Base-by-base conservation (phyloP, 352 stramenopile species). In the Pythium scleroteichum region DNA sequence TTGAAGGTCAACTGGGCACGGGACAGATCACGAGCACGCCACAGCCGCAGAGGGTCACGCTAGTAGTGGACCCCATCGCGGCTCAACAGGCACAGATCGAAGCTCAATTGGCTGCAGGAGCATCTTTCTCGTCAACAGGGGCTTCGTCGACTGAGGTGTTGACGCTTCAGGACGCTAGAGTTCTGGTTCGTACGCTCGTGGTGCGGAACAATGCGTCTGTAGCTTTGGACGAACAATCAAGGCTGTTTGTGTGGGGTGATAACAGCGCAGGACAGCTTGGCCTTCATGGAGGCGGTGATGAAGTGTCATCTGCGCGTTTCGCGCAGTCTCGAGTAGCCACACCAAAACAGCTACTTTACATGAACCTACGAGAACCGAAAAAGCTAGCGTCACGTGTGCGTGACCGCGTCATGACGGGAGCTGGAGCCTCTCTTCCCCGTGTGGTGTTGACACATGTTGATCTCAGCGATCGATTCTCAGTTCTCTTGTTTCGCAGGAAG, bases 191-290 rank as follows among this genome's bases (percentile, higher is more conserved):
- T 0, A 49, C 60, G 3, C 72, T 87, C 41, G 62, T 66, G 8
- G 71, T 71, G 2, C 65, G 66, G 1, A 61, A 64, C 20, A 71
- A 81, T 42, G 46, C 62, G 16, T 68, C 57, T 1, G 22, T 87
- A 29, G 79, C 60, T 2, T 26, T 87, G 10, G 79, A 89, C 35
- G 79, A 82, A 6, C 62, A 79, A 33, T 64, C 71, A 4, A 71
- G 73, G 24, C 46, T 89, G 27, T 86, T 86, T 23, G 57, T 64
- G 0, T 89, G 79, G 77, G 77, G 79, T 20, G 62, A 76, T 59
- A 87, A 87, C 41, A 17, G 27, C 16, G 51, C 66, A 1, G 62
- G 65, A 4, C 76, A 86, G 52, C 62, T 86, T 23, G 75, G 79
- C 17, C 9, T 72, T 38, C 24, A 33, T 46, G 7, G n/a, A 29